Evolutionary conservation across 805 yeast genomes (phyloP).

Genomic region (Saturnispora ahearnii): DNA sequence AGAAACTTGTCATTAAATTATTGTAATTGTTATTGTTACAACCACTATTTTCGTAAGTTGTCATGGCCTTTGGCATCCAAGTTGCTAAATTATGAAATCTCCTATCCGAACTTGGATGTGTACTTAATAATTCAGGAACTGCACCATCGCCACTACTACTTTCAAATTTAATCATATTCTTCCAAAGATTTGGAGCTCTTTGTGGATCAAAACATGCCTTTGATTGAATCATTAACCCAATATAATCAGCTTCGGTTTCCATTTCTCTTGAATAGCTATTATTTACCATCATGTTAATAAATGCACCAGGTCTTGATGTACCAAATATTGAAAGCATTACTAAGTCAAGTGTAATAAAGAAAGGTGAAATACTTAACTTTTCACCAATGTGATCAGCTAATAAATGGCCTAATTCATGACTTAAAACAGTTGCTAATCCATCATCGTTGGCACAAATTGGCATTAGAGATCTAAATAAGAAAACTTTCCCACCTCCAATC

Average conservation of each 20-base stretch:
- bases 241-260: constrained; percentile 95
- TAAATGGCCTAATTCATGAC: constrained; percentile 93
- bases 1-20: background rate
- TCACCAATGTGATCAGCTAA: constrained; percentile 89
- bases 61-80: constrained; percentile 58
- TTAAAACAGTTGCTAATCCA: constrained; percentile 88
- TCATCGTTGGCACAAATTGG: constrained; percentile 75
- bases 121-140: constrained; percentile 58
- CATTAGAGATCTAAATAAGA: constrained; percentile 72
- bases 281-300: constrained; percentile 48
- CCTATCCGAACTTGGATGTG: constrained; percentile 80
- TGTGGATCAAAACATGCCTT: constrained; percentile 77
- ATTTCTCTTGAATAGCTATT: constrained; percentile 85
- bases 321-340: constrained; percentile 56
- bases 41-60: constrained; percentile 32
- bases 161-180: constrained; percentile 58
- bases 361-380: constrained; percentile 66
- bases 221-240: constrained; percentile 88
- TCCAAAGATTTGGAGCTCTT: constrained; percentile 74
- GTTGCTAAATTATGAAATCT: constrained; percentile 58
- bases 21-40: constrained; percentile 22
- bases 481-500: constrained; percentile 91
- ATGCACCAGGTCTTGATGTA: constrained; percentile 39
- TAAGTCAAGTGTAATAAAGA: constrained; percentile 48
- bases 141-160: constrained; percentile 24